Evolutionary conservation across 1,139 yeast genomes (phyloP), one percentile per base, ranked within the genome.

Genomic region (Candida sojae): DNA sequence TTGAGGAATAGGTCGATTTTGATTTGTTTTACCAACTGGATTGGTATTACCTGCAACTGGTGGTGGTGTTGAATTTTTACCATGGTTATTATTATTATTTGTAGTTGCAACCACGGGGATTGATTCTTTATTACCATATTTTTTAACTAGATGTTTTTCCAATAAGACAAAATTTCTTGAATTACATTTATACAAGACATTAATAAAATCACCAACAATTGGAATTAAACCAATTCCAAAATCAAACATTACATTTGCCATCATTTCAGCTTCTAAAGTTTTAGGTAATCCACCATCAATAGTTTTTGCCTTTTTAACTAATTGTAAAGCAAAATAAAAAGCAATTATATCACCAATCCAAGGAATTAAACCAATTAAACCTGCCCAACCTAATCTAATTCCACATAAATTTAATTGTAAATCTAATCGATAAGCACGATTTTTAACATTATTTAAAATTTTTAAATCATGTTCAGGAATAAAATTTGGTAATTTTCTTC

Each of bases 181-280:
- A 57, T 87, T 87, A 48, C 92, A 83, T 68, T 87, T 86, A 68
- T 86, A 88, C 47, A 84, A 71, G 25, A 88, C 82, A 53, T 82
- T 83, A 47, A 85, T 75, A 41, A 86, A 66, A 56, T 82, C 88
- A 10, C 96, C 96, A 17, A 88, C 80, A 37, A 88, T 53, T 1
- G 96, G 96, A 39, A 86, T 79, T 57, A 88, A 67, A 0, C 95
- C 91, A 46, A 88, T 68, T 1, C 76, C 75, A 58, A 86, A 87
- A 62, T 88, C 96, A 45, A 86, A 61, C 11, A 72, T 63, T 10
- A 87, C 77, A 57, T 88, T 88, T 31, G 76, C 68, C 57, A 81
- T 60, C 87, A 88, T 84, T 52, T 71, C 67, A 46, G 75, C 68
- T 48, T 74, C 71, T 30, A 84, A 57, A 3, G 57, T 57, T 2